These are phyloP conservation scores for Neospora caninum DNA, from an alignment of 169 alveolate species.

Conservation along the genomic window DNA sequence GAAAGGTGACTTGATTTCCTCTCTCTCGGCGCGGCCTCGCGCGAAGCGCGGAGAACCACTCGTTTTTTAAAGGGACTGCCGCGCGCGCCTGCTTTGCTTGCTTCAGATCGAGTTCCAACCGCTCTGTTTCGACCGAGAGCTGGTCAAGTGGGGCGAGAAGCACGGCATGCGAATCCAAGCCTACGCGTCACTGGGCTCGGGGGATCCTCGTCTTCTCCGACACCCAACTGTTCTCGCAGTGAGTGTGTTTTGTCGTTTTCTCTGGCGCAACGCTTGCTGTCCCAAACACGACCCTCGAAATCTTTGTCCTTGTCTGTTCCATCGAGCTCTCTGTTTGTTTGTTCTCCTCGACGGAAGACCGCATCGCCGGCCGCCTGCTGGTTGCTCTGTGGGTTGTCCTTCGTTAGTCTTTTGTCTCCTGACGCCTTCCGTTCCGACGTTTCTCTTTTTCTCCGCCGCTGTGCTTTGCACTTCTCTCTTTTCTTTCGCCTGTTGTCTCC, in stretches of 20 bases:
- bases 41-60: too few relatives aligned
- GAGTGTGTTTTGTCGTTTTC: too few relatives aligned
- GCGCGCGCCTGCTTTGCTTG: neutral
- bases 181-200: conserved; percentile 68
- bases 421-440: neutral
- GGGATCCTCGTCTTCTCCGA: conserved; percentile 41
- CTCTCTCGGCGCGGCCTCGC: too few relatives aligned
- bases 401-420: neutral
- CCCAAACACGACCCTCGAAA: too few relatives aligned
- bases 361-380: too few relatives aligned
- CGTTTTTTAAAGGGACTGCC: too few relatives aligned
- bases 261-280: too few relatives aligned
- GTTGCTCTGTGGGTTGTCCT: too few relatives aligned
- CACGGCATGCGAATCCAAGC: conserved; percentile 64
- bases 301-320: too few relatives aligned
- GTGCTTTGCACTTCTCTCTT: neutral
- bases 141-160: conserved; percentile 23
- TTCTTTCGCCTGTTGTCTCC: neutral
- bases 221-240: conserved; percentile 58
- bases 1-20: too few relatives aligned
- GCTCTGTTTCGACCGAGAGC: conserved; percentile 43
- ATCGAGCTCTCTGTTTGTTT: neutral
- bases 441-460: neutral
- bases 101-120: conserved; percentile 68
- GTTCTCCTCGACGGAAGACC: too few relatives aligned